Percentiles rank a stretch among this genome's conserved stretches.
These are phyloP conservation scores for Fusarium circinatum DNA, from an alignment of 2,329 filamentous ascomycete genomes.

Conservation along the genomic window DNA sequence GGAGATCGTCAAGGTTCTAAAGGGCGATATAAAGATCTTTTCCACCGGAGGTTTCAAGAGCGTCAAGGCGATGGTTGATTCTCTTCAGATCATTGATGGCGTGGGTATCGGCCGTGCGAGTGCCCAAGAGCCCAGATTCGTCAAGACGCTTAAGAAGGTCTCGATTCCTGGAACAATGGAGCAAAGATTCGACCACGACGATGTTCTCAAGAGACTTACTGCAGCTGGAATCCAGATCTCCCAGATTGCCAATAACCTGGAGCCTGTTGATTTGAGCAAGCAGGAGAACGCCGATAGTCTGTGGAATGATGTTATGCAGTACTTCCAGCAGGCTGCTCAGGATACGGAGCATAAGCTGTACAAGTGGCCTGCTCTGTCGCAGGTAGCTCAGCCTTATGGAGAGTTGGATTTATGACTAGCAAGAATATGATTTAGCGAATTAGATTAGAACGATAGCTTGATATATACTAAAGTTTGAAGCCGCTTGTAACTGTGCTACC, in stretches of 20 bases:
- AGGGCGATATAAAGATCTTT: conserved; percentile 21
- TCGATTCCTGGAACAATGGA: conserved; percentile 1
- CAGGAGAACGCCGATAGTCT: conserved; percentile 22
- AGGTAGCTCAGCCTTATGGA: conserved; percentile 15
- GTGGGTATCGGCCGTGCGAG: conserved; percentile 16
- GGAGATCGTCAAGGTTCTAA: conserved; percentile 52
- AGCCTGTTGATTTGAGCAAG: conserved; percentile 17
- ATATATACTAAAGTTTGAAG: background rate
- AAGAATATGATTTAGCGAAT: background rate
- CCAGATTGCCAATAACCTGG: conserved; percentile 19
- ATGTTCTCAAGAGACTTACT: conserved; percentile 5
- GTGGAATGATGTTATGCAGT: conserved; percentile 15
- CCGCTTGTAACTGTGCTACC: background rate
- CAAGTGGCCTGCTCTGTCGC: conserved; percentile 14
- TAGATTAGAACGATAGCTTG: background rate
- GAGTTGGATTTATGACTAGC: background rate
- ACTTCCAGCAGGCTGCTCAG: conserved; percentile 1
- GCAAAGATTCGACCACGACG: conserved; percentile 12
- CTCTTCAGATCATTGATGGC: conserved; percentile 19
- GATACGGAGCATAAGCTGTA: conserved; percentile 11
- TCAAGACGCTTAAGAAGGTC: conserved; percentile 6
- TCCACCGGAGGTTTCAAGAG: conserved; percentile 32
- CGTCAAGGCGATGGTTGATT: conserved; percentile 15
- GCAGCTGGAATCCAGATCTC: conserved; percentile 21
- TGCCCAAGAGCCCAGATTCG: conserved; percentile 17